These are phyloP conservation scores for Fusarium begoniae DNA, from an alignment of 2,329 filamentous ascomycete genomes.

Conservation along the genomic window DNA sequence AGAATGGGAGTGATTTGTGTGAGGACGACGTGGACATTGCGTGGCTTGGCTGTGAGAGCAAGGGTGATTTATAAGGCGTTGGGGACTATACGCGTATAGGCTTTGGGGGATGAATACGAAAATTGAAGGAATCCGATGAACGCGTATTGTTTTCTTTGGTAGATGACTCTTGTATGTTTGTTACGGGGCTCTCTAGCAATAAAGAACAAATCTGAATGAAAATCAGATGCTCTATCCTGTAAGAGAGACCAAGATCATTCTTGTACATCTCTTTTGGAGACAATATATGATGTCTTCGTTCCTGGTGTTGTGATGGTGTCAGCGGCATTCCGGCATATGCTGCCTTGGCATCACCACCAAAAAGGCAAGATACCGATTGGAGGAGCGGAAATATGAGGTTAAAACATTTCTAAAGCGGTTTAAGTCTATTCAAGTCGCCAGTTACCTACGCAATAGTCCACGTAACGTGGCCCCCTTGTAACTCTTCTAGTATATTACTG, in stretches of 20 bases:
- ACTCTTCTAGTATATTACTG: background rate
- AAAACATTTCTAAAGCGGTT: background rate
- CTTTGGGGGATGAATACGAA: constrained; percentile 15
- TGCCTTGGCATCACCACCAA: background rate
- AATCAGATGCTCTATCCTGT: rapidly evolving
- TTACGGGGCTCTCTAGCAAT: background rate
- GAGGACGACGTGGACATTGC: background rate
- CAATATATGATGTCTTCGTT: background rate
- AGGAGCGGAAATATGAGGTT: background rate
- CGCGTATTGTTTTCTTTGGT: constrained; percentile 17
- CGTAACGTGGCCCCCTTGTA: background rate
- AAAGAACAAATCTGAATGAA: rapidly evolving
- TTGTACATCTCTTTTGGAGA: background rate
- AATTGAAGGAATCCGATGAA: constrained; percentile 25
- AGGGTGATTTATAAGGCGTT: background rate
- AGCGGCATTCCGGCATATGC: background rate
- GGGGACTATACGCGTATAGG: constrained; percentile 30
- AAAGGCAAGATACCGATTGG: background rate
- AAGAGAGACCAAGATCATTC: background rate
- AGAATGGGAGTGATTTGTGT: background rate
- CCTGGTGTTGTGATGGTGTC: background rate
- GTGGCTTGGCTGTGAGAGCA: background rate
- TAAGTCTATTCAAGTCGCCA: background rate
- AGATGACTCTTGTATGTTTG: background rate
- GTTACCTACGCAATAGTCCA: background rate